Base-by-base conservation (phyloP, 345 rosid genomes). In the Eucalyptus sp. region DNA sequence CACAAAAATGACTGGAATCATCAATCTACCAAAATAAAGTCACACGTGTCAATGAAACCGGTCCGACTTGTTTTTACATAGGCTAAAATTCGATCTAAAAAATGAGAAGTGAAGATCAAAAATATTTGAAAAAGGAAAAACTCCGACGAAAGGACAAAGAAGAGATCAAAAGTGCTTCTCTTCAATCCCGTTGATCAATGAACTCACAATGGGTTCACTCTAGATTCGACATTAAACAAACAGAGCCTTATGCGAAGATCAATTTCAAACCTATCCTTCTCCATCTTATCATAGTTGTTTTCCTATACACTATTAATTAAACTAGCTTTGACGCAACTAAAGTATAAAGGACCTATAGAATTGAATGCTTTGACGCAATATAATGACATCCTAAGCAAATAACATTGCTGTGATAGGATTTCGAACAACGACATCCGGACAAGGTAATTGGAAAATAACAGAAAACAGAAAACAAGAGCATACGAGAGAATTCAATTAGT, bases 101-200 rank as follows among this genome's bases (percentile, higher is more conserved):
- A 54, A 54, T 54, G 60, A 54, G 60, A 54, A 54, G 25, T 10
- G 60, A 54, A 54, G 7, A 54, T 22, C 27, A 20, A 20, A 22
- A 27, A 8, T 8, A 54, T 54, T 54, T 22, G 60, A 8, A 54
- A 54, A 54, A 60, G 1, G 16, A 27, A 60, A 60, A 13, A 60
- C 3, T 27, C 68, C 0, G 4, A 60, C 33, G 68, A 60, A 12
- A 2, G n/a, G n/a, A 60, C 0, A 29, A 0, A 60, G 4, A 60
- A 5, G 8, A 13, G 68, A 62, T 29, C 8, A 27, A 62, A 27
- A 62, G 13, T 62, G 33, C 68, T 29, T 62, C n/a, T 62, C 68
- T 62, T 62, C 24, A 7, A 0, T 62, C 17, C 3, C 2, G 7
- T 60, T 60, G 37, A 64, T 64, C 8, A 15, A 3, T n/a, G 33